Conservation (phyloP, 1,284 basidiomycete genomes). For the Cutaneotrichosporon arboriforme region DNA sequence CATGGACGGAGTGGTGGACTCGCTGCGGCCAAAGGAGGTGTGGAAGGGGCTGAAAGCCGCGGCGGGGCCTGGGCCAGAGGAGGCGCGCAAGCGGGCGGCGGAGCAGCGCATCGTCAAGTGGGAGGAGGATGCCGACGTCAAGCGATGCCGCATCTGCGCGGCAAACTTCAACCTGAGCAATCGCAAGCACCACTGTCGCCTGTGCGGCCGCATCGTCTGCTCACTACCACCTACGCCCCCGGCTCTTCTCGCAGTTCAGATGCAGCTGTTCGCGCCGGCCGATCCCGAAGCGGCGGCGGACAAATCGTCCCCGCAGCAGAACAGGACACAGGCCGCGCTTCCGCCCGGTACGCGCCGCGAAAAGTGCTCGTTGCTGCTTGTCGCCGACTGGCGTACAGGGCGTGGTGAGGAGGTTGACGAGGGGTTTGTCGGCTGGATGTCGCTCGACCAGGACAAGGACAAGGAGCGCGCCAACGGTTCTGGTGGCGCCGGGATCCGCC, state of each 20-base stretch:
- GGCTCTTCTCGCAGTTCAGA: constrained; percentile 48
- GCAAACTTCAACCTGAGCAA: constrained; percentile 82
- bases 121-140: constrained; percentile 74
- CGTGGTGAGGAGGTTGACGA: constrained; percentile 78
- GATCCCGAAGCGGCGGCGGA: constrained; percentile 20
- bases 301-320: constrained; percentile 8
- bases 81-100: constrained; percentile 53
- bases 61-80: constrained; percentile 54
- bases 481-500: background rate
- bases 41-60: constrained; percentile 55
- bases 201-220: constrained; percentile 90
- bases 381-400: constrained; percentile 68
- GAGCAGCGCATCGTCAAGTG: constrained; percentile 94
- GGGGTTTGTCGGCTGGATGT: constrained; percentile 65
- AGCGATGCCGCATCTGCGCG: constrained; percentile 78
- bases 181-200: constrained; percentile 91
- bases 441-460: constrained; percentile 18
- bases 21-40: constrained; percentile 42
- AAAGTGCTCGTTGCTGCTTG: constrained; percentile 70
- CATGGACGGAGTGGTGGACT: constrained; percentile 28
- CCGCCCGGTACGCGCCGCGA: constrained; percentile 55
- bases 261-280: constrained; percentile 41
- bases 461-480: background rate
- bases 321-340: constrained; percentile 16
- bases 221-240: constrained; percentile 70